Conservation (phyloP, 768 basidiomycete genomes). For the Hericium erinaceus region DNA sequence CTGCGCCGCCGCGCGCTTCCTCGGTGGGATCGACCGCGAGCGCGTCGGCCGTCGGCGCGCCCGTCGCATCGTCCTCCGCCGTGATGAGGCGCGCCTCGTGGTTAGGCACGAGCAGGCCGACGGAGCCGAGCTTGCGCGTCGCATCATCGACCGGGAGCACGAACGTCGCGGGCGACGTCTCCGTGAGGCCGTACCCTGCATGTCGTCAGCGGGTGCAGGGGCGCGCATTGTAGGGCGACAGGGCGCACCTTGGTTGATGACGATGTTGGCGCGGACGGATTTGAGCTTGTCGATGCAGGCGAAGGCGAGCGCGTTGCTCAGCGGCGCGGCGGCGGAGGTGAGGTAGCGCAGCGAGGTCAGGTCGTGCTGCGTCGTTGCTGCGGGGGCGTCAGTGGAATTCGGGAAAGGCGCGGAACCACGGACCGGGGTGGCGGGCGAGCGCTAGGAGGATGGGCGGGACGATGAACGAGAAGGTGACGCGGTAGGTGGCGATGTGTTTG, state of each 20-base stretch:
- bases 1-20: conserved; percentile 61
- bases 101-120: conserved; percentile 66
- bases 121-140: conserved; percentile 46
- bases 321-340: conserved; percentile 74
- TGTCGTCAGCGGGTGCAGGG: not conserved
- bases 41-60: conserved; percentile 44
- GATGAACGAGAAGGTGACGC: conserved; percentile 45
- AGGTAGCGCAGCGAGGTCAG: conserved; percentile 47
- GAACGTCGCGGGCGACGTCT: conserved; percentile 69
- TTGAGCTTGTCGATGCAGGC: conserved; percentile 32
- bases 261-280: conserved; percentile 31
- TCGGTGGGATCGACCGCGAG: conserved; percentile 72
- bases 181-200: conserved; percentile 69
- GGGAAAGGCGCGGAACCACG: conserved; percentile 37
- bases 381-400: conserved; percentile 22
- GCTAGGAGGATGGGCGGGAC: conserved; percentile 83
- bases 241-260: conserved; percentile 42
- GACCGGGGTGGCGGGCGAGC: conserved; percentile 59
- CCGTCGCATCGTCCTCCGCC: conserved; percentile 11
- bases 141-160: conserved; percentile 38
- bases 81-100: conserved; percentile 66
- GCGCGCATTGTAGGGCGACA: not conserved
- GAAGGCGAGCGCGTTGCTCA: conserved; percentile 52
- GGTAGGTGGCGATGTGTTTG: conserved; percentile 54
- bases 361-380: conserved; percentile 60